Evolutionary conservation across 352 stramenopile species (phyloP), one percentile per base, ranked within the genome.

Genomic region (Peronospora destructor): DNA sequence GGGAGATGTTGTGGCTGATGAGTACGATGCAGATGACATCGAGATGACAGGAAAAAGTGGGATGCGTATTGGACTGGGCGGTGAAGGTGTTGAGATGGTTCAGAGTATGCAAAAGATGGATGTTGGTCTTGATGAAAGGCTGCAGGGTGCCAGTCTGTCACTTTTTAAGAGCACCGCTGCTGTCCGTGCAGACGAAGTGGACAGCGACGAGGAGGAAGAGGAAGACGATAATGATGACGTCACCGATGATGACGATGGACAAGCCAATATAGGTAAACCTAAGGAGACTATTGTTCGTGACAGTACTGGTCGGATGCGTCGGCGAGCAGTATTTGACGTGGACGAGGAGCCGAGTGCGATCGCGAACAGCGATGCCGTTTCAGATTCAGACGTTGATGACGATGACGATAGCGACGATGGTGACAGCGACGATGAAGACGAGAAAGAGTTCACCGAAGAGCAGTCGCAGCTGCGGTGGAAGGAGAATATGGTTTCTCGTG

Each of bases 81-180:
- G 75, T 6, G 85, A 98, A 66, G 85, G 87, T 25, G 90, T 96
- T 16, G 84, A 95, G 49, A 89, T 98, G 70, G 76, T 99, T 41
- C 90, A 96, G 58, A 95, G 87, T 53, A 73, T 99, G 45, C 96
- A 99, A 68, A 66, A 82, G 48, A 76, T 91, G 39, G 77, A 72
- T 26, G 58, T 90, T 48, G 94, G 91, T 19, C 76, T 98, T 2
- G 95, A 99, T 60, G 90, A 98, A 45, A 92, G 95, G 23, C 86
- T 98, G 57, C 66, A 93, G 25, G 85, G 91, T 36, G 94, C 94
- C 14, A 94, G 87, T 50, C 64, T 99, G 14, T 92, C 90, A 34
- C 75, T 99, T 17, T 98, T 99, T 56, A 97, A 97, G 73, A 94
- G 85, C 64, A 91, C 80, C 25, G 73, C 79, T n/a, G 76, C 79